Conservation (phyloP, 1,139 yeast genomes). For the Pichia sp. region DNA sequence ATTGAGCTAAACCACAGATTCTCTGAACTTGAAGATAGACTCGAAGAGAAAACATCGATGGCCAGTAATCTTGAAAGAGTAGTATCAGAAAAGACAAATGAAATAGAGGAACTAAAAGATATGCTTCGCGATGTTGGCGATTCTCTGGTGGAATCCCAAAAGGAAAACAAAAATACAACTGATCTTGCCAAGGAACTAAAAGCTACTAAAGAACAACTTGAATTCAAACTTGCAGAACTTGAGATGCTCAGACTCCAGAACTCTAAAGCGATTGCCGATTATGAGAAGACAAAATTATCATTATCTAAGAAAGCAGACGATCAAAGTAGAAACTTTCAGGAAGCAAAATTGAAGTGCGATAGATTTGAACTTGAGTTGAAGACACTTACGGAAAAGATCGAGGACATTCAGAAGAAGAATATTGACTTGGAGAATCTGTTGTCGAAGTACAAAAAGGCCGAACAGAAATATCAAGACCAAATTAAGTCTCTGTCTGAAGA, state of each 20-base stretch:
- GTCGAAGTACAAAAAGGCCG: conserved; percentile 7
- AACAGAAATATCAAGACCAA: conserved; percentile 11
- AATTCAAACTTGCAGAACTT: conserved; percentile 24
- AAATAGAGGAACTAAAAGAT: conserved; percentile 56
- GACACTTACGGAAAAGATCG: conserved; percentile 2
- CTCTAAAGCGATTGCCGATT: conserved; percentile 28
- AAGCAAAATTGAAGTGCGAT: not conserved
- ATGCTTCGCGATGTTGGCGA: conserved; percentile 70
- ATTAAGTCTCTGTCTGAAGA: conserved; percentile 22
- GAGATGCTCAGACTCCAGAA: conserved; percentile 30
- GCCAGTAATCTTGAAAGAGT: conserved; percentile 7
- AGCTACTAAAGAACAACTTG: conserved; percentile 16
- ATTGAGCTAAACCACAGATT: conserved; percentile 22
- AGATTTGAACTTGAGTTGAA: conserved; percentile 9
- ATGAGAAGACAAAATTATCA: conserved; percentile 26
- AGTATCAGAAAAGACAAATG: conserved; percentile 34
- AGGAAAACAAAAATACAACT: conserved; percentile 13
- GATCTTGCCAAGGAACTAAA: conserved; percentile 17
- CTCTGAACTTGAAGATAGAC: conserved; percentile 9
- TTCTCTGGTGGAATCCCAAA: conserved; percentile 52
- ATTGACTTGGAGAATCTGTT: conserved; percentile 22
- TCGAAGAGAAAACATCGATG: conserved; percentile 19
- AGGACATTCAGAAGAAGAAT: conserved; percentile 25
- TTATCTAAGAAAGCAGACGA: conserved; percentile 18
- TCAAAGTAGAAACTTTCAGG: conserved; percentile 10